Evolutionary conservation across 148 eudicot genomes (phyloP), one percentile per base, ranked within the genome.

Genomic region (Rhododendron molle): DNA sequence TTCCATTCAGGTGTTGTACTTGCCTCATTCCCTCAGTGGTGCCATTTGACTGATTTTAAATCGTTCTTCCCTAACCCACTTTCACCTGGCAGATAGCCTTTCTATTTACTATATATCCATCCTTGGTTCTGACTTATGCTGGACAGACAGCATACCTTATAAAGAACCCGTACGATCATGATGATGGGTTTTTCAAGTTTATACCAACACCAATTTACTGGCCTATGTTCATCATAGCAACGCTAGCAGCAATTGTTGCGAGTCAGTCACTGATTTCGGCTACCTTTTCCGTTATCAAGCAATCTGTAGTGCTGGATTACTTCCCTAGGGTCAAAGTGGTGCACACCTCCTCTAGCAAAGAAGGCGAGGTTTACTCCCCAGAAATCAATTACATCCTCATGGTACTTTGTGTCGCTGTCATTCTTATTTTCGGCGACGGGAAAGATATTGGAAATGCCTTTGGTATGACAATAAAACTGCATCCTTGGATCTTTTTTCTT

Each of bases 131-230:
- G 12, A 90, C 97, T 32, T 95, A 94, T 76, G 96, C 94, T 32
- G 96, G 98, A n/a, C 92, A 94, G 86, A 90, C 95, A 46, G 98
- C 97, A 40, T 94, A 92, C 86, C 90, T 95, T 28, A 91, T 95
- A 62, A 90, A 86, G 77, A 86, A 95, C 88, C 98, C 94, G 26
- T 60, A 88, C 13, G 89, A 91, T 28, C 89, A 88, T 26, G 80
- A 23, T 1, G 91, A 95, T 50, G 96, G 93, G 47, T 95, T 90
- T 88, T 93, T 93, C 81, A 94, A 91, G 81, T 94, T 91, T 72
- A 83, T 94, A 78, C 98, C 98, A n/a, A 81, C 80, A 23, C 30
- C 73, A 52, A 86, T 95, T 15, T 94, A 94, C 85, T 95, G 98
- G 98, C 98, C 96, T 32, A 92, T 92, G 89, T 92, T 92, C 62